These are phyloP conservation scores for Pseudocohnilembus persalinus DNA, from an alignment of 169 alveolate species.

Conservation along the genomic window DNA sequence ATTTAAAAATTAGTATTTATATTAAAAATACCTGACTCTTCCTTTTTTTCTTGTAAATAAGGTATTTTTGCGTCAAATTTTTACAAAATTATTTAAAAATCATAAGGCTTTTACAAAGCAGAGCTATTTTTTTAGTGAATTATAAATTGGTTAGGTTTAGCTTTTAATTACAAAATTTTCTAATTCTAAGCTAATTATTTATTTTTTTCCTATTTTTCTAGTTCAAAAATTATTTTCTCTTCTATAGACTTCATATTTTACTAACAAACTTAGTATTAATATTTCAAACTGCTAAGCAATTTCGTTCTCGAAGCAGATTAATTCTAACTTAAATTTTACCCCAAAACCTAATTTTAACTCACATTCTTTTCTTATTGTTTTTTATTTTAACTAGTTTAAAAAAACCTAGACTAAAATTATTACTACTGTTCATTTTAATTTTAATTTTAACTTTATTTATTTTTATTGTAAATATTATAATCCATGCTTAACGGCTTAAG, in stretches of 20 bases:
- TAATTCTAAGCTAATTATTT: too few species aligned
- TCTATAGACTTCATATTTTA: not conserved
- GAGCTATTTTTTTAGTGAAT: too few species aligned
- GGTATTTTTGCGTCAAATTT: too few species aligned
- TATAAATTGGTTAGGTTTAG: too few species aligned
- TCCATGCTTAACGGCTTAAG: too few species aligned
- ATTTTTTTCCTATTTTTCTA: not conserved
- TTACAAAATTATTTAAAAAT: too few species aligned
- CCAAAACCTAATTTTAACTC: not conserved
- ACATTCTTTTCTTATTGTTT: not conserved
- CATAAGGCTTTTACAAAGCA: too few species aligned
- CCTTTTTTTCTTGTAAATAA: too few species aligned
- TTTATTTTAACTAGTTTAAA: not conserved
- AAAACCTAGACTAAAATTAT: not conserved
- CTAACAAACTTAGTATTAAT: not conserved
- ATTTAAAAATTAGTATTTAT: too few species aligned
- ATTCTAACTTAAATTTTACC: not conserved
- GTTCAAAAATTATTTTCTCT: not conserved
- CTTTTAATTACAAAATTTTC: too few species aligned
- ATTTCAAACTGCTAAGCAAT: slow-evolving; percentile 1
- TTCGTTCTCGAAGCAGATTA: not conserved
- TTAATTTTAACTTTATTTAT: not conserved
- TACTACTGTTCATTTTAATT: not conserved
- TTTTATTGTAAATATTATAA: not conserved
- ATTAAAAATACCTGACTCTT: too few species aligned